Base-by-base conservation (phyloP, 179 eudicot species). In the Beta corolliflora region DNA sequence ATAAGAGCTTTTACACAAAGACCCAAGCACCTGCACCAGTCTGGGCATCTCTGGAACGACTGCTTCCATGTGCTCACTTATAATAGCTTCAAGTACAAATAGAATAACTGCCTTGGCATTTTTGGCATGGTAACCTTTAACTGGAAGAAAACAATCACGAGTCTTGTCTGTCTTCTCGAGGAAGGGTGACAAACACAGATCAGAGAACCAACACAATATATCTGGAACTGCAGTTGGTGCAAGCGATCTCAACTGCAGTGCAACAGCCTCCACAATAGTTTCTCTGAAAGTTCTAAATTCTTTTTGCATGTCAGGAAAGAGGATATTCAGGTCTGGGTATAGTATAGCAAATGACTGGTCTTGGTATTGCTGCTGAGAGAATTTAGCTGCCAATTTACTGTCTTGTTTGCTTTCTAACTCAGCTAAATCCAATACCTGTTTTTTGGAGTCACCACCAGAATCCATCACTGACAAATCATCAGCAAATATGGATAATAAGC, bases 11-110 rank as follows among this genome's bases (percentile, higher is more conserved):
- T 81, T 82, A 79, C 92, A 94, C 60, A 94, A 85, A 76, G 95
- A 87, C 18, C 84, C 91, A 71, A 94, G 89, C 68, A 90, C 90
- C 79, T 91, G 93, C 68, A 92, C 83, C 84, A 93, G 82, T 83
- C 93, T 88, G 29, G 98, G 97, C 55, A 93, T 83, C 87, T 94
- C 98, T 23, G 97, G 95, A 76, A 94, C 87, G 79, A 93, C 80
- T 58, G 97, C 92, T 84, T 94, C 98, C 97, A 94, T 92, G 79
- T 92, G 98, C 88, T 89, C 93, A 80, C 83, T 81, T 77, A 93
- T 85, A 48, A 94, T 93, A 85, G 95, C 91, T 88, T 93, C 94
- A 89, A 94, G 89, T 78, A 88, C 77, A 78, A 88, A 94, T 21
- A 92, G 85, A 80, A 94, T 77, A 60, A 94, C 76, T 25, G 97